phyloP scores from a whole-genome alignment of 225 moss, liverwort and hornwort species.

The Antitrichia curtipendula region DNA sequence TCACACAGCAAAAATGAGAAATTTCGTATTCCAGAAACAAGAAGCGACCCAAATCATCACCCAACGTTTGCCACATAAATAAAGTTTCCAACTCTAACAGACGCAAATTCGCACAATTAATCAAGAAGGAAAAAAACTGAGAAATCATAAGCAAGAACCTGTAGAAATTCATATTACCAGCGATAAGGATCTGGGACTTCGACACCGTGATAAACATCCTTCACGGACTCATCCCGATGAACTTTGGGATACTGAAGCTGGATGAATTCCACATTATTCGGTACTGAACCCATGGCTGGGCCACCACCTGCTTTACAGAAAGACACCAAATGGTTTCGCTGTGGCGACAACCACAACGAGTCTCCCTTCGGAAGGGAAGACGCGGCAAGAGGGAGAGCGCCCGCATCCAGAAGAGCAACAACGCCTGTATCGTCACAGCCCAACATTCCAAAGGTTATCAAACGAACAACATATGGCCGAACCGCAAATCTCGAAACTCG shows the following conservation, averaged over 20 bases:
- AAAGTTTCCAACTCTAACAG: neutral
- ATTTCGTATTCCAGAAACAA: neutral
- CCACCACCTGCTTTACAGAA: neutral
- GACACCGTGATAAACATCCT: constrained; percentile 52
- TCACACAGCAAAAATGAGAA: neutral
- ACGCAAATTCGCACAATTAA: neutral
- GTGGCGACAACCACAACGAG: neutral
- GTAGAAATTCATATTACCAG: constrained; percentile 31
- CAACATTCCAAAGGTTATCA: constrained; percentile 7
- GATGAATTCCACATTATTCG: neutral
- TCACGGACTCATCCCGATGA: constrained; percentile 58
- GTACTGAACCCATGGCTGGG: constrained; percentile 23
- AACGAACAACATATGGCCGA: neutral
- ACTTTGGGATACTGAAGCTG: constrained; percentile 44
- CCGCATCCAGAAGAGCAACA: neutral
- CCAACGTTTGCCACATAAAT: neutral
- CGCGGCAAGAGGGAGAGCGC: neutral
- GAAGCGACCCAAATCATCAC: neutral
- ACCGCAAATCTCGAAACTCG: neutral
- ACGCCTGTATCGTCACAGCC: constrained; percentile 6
- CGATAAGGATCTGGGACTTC: constrained; percentile 71
- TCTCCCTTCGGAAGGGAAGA: neutral
- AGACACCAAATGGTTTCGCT: neutral
- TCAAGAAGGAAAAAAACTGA: neutral
- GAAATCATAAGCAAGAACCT: neutral